Base-by-base conservation (phyloP, 306 rosid genomes). In the Sesbania bispinosa region DNA sequence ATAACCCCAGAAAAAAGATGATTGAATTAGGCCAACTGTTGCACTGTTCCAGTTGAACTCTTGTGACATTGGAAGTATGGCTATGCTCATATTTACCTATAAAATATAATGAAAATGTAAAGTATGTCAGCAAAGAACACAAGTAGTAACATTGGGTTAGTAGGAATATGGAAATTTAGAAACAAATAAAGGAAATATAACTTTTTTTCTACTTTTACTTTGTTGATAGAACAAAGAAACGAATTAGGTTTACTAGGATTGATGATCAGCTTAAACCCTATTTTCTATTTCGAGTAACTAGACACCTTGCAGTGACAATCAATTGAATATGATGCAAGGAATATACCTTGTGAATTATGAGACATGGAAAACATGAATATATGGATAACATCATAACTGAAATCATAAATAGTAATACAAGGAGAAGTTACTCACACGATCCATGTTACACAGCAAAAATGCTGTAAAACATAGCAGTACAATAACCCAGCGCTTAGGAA, bases 1-100 rank as follows among this genome's bases (percentile, higher is more conserved):
- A 82, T 93, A 90, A 46, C 98, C 97, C 97, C 97, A 93, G 90
- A 93, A 93, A 79, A 93, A 93, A 19, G 97, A 93, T 47, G 97
- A 93, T 59, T 93, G 98, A 78, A 93, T 93, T 71, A 93, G 82
- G 79, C 97, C 98, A 78, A 93, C 97, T 57, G 97, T 93, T 68
- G 97, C 81, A 76, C 96, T 90, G 74, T 93, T 88, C 97, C 98
- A 93, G 79, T 87, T 90, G 77, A 85, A 93, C 80, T 90, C 90
- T 79, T 90, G 74, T 0, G 98, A 85, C 97, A 93, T 93, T 39
- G 97, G 97, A 79, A 93, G 98, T 83, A 93, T 93, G 9, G 97
- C 98, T 73, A 93, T 93, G 87, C 98, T 93, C 98, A 93, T 93
- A 78, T 93, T 93, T 61, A 93, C 97, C 97, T 93, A 32, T 14